These are phyloP conservation scores for Fusarium sp. DNA, from an alignment of 2,329 filamentous ascomycete genomes.

Conservation along the genomic window DNA sequence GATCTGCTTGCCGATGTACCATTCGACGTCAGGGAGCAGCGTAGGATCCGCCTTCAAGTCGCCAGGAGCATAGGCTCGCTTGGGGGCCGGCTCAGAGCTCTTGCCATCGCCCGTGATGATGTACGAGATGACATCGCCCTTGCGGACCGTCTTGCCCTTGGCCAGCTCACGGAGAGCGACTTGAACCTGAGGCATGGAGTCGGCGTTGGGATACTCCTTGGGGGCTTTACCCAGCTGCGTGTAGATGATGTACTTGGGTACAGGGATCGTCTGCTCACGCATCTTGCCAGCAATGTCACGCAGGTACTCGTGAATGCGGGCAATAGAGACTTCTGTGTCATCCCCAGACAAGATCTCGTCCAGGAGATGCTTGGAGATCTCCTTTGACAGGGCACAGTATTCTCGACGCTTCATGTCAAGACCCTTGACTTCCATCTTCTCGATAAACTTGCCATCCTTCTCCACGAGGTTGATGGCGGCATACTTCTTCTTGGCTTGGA, in stretches of 20 bases:
- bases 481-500: conserved; percentile 99
- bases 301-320: conserved; percentile 93
- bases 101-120: conserved; percentile 84
- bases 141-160: conserved; percentile 87
- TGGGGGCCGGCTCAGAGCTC: conserved; percentile 78
- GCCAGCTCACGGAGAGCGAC: conserved; percentile 90
- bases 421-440: conserved; percentile 98
- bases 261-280: conserved; percentile 80
- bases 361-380: conserved; percentile 90
- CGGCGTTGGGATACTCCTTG: conserved; percentile 92
- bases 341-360: conserved; percentile 95
- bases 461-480: conserved; percentile 95
- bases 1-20: conserved; percentile 98
- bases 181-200: conserved; percentile 96
- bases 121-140: conserved; percentile 96
- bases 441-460: conserved; percentile 87
- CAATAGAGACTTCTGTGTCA: conserved; percentile 87
- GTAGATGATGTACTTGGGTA: conserved; percentile 95
- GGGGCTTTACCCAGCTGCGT: conserved; percentile 97
- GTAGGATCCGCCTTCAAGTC: conserved; percentile 83
- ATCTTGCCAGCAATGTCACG: conserved; percentile 87
- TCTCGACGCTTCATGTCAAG: conserved; percentile 98
- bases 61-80: conserved; percentile 88
- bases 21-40: conserved; percentile 92
- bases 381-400: conserved; percentile 95